Base-by-base conservation (phyloP, 331 rosid genomes). In the Rhamnella rubrinervis region DNA sequence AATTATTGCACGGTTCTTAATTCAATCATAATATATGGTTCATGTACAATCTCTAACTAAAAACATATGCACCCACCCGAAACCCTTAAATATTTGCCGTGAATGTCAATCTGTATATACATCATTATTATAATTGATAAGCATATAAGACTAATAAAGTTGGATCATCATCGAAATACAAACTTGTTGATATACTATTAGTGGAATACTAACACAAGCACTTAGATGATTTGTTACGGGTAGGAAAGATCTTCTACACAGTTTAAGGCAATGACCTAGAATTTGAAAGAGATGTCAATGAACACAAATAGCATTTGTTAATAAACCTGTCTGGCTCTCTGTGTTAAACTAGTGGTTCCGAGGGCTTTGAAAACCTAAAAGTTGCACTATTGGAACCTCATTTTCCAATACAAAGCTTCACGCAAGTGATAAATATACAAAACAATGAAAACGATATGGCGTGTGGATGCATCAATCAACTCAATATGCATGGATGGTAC, bases 341-440 rank as follows among this genome's bases (percentile, higher is more conserved):
- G 67, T 72, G 37, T 49, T 52, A 56, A 63, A 66, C 62, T 55
- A 58, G 88, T 78, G 83, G 85, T 19, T 67, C 13, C 31, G 41
- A 78, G 17, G 63, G 59, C 57, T 62, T 71, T 65, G 66, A 70
- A 49, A 59, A 47, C 61, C 41, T 57, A 58, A 59, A 68, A 68
- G 50, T 44, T 56, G 49, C 49, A 44, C 13, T 4, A 44, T 44
- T 9, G 71, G 71, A 59, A 10, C 8, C 59, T 81, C 85, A 68
- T 65, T 82, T 82, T 86, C 13, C 77, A 71, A 25, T 55, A 64
- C 65, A 78, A 80, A 59, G 74, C 90, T 84, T 83, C 87, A 81
- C 92, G 90, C 84, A 86, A 86, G 70, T 74, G 69, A 59, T 20
- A 28, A 59, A 20, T 44, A 53, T 38, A 35, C 11, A 47, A 10